Evolutionary conservation across 2,329 filamentous ascomycete genomes (phyloP).

Genomic region (Pestalotiopsis sp.): DNA sequence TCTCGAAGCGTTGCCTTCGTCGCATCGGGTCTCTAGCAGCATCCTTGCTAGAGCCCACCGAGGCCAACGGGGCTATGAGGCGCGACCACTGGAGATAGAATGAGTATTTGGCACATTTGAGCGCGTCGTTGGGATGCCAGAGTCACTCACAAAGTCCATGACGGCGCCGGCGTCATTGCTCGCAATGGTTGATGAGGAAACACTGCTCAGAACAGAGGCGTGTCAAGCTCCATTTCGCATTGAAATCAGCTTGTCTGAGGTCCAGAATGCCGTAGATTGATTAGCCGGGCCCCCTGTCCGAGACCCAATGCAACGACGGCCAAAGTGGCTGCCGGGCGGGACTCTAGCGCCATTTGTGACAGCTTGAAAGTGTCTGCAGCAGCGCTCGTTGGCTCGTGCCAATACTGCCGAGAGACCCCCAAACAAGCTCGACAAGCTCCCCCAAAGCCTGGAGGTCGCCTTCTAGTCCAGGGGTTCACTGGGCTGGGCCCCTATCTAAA

Average conservation of each 20-base stretch:
- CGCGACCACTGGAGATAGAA: constrained; percentile 62
- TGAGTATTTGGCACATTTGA: constrained; percentile 19
- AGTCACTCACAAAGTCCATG: constrained; percentile 58
- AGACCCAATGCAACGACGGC: constrained; percentile 3
- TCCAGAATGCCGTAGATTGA: constrained; percentile 2
- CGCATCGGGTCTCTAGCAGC: constrained; percentile 65
- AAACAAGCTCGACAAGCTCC: neutral
- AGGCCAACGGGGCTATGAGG: constrained; percentile 64
- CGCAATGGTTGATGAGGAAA: constrained; percentile 17
- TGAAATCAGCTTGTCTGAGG: constrained; percentile 15
- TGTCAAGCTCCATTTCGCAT: constrained; percentile 13
- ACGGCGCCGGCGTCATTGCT: constrained; percentile 50
- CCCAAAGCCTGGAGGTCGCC: neutral
- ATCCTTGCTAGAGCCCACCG: constrained; percentile 59
- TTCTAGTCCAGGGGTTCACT: neutral
- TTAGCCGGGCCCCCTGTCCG: constrained; percentile 9
- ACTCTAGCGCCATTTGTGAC: neutral
- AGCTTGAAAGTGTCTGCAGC: neutral
- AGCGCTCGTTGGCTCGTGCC: neutral
- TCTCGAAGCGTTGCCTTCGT: constrained; percentile 68
- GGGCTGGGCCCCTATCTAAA: neutral
- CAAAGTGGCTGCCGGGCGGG: neutral
- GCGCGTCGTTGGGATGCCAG: neutral
- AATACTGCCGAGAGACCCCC: neutral
- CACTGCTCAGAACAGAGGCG: constrained; percentile 2